Evolutionary conservation across 768 basidiomycete species (phyloP).

Genomic region (Cystoderma amianthinum): DNA sequence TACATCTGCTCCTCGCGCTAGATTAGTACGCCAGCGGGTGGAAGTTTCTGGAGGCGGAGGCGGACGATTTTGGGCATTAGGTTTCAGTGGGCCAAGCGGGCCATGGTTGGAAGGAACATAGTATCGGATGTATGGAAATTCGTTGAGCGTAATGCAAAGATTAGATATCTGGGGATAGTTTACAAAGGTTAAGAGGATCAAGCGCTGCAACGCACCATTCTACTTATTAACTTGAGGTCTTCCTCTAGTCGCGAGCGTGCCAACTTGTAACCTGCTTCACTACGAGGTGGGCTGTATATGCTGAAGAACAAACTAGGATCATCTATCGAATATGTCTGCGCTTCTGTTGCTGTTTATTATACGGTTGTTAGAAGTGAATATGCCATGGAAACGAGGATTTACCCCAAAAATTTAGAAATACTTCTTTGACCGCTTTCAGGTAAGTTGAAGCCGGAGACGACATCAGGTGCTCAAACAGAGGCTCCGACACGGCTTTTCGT

Average conservation of each 20-base stretch:
- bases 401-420: conserved; percentile 95
- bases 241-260: conserved; percentile 79
- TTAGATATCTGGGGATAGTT: conserved; percentile 67
- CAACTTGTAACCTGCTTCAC: conserved; percentile 54
- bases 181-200: not conserved
- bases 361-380: no score
- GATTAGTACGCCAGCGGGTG: conserved; percentile 73
- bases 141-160: conserved; percentile 82
- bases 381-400: not conserved
- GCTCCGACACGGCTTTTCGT: conserved; percentile 64
- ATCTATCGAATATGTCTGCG: conserved; percentile 77
- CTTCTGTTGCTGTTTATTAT: conserved; percentile 61
- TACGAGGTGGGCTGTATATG: conserved; percentile 79
- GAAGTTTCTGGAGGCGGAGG: conserved; percentile 59
- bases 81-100: conserved; percentile 81
- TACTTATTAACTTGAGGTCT: conserved; percentile 72
- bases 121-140: conserved; percentile 91
- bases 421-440: conserved; percentile 73
- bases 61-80: conserved; percentile 54
- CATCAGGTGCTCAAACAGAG: conserved; percentile 68
- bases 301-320: conserved; percentile 81
- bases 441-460: conserved; percentile 71
- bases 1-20: conserved; percentile 66
- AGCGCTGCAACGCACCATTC: conserved; percentile 44
- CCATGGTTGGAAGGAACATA: conserved; percentile 79